A percentile compares a stretch with the other conserved stretches of the same genome.
Conservation (phyloP, 176 grass and related monocot species). For the Aegilops longissima region DNA sequence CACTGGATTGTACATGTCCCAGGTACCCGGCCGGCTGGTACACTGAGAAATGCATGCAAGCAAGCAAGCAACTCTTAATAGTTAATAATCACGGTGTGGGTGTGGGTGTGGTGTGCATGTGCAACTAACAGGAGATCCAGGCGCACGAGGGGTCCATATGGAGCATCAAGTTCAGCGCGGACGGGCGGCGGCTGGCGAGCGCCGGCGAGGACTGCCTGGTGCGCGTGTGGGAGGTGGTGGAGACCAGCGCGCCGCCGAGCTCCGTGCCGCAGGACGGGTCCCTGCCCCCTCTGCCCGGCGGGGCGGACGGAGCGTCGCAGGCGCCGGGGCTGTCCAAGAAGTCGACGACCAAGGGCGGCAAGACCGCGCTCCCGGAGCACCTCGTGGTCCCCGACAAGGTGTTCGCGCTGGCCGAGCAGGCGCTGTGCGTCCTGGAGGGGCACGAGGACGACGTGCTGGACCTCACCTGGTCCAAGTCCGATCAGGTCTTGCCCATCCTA, state of each 20-base stretch:
- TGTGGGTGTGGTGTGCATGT: neutral
- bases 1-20: constrained; percentile 83
- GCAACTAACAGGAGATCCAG: constrained; percentile 43
- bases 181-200: constrained; percentile 69
- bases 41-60: too few relatives aligned
- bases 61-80: too few relatives aligned
- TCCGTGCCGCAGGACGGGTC: constrained; percentile 29
- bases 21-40: neutral
- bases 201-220: constrained; percentile 80
- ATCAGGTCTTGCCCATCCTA: neutral
- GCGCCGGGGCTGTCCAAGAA: constrained; percentile 43
- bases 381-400: constrained; percentile 75
- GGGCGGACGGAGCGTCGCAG: constrained; percentile 3
- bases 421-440: constrained; percentile 75
- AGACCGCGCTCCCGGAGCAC: constrained; percentile 65
- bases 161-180: constrained; percentile 85
- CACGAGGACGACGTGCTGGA: constrained; percentile 89
- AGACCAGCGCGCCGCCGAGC: constrained; percentile 50
- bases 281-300: neutral
- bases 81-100: too few relatives aligned
- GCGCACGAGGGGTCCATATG: constrained; percentile 93
- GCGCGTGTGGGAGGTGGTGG: constrained; percentile 73
- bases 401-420: constrained; percentile 79
- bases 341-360: constrained; percentile 39
- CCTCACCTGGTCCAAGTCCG: constrained; percentile 90